Evolutionary conservation across 2,329 filamentous ascomycete species (phyloP), one percentile per base, ranked within the genome.

Genomic region (Fusarium sp.): DNA sequence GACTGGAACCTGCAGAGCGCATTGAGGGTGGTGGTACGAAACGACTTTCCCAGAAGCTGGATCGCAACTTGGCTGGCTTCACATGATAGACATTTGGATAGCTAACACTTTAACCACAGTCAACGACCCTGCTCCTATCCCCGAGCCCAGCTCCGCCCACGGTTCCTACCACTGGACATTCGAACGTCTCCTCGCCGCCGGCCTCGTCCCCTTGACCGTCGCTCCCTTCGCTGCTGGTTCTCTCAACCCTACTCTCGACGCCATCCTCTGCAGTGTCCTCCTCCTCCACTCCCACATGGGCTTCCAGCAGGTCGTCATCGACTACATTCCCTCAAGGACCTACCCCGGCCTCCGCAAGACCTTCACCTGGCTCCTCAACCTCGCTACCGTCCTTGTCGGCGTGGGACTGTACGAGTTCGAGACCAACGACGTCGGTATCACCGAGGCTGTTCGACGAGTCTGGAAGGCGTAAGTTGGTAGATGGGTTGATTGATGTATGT

Each of bases 111-210:
- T 34, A 25, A 50, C 22, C 50, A 43, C 7, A 92, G 94, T 95
- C 79, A 99, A 99, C 84, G 95, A 98, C 78, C 89, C 96, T 59
- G 92, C 89, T 32, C 89, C 89, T 42, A 82, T 97, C 25, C 95
- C 94, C 47, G 79, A 88, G 24, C 83, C 93, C 56, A 89, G 88
- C 75, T 90, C 95, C 44, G 85, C 90, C 59, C 93, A 99, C 84
- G 96, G 96, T 76, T 97, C 92, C 82, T 99, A 98, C 86, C 96
- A 99, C 88, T 99, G 96, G 96, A 93, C 92, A 66, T 97, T 97
- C 78, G 96, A 99, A 87, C 94, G 93, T 79, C 80, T 94, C 60
- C 84, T 98, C 75, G 91, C 94, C 61, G 91, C 89, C 61, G 92
- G 90, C 59, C 89, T 99, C 68, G 85, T 99, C 68, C 97, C 96